Base-by-base conservation (phyloP, 805 yeast species). In the Yarrowia deformans region DNA sequence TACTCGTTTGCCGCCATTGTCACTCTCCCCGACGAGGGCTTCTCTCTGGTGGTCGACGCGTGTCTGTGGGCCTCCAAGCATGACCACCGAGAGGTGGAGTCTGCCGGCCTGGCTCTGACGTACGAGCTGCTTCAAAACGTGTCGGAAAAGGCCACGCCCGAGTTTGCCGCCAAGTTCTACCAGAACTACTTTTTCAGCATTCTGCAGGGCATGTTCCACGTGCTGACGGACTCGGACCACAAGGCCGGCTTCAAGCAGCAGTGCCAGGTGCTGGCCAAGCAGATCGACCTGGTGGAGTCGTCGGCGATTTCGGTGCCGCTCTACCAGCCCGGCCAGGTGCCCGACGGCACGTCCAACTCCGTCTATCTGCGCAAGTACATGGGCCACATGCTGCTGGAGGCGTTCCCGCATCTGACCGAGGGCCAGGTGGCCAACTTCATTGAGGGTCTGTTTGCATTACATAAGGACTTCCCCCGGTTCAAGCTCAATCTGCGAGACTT, bases 41-140 rank as follows among this genome's bases (percentile, higher is more conserved):
- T 95, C 84, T 93, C 90, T 76, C 85, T 92, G 70, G 89, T 95
- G 69, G 88, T 95, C 70, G 94, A 93, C 80, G 97, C 98, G 2
- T 93, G 97, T 56, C 83, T 95, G 75, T 95, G 99, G 99, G 98
- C 98, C 0, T 91, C 95, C 79, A 94, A 95, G 80, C 99, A 95
- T 79, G 95, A 93, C 76, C 93, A 95, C 79, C 88, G 98, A 78
- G 98, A 94, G 69, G 98, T 95, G 69, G 99, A 95, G 79, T 93
- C 90, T 72, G 89, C 89, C 69, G 99, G 99, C 35, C 85, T 95
- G 74, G 86, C 89, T 48, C 84, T 95, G 72, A 91, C 95, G 42
- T 83, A 90, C 69, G 98, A 94, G 76, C 83, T 95, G 71, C 83
- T 94, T 70, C 87, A 86, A 73, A 95, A 95, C 77, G 93, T 95